phyloP scores from a whole-genome alignment of 2,329 filamentous ascomycete genomes.

The Tolypocladium album region DNA sequence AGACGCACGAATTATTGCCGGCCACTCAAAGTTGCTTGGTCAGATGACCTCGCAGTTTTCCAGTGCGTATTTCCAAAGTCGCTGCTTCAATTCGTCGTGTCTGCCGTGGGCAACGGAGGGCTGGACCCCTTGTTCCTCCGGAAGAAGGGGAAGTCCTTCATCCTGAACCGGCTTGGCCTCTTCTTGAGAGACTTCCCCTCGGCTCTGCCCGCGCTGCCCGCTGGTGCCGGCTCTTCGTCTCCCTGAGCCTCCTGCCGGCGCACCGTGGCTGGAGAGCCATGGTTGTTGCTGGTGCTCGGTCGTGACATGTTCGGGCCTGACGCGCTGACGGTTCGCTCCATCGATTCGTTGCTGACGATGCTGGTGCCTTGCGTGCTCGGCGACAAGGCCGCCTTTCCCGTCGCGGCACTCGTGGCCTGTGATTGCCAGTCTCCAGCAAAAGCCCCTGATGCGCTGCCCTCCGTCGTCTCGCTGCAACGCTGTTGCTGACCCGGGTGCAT shows the following conservation, averaged over 20 bases:
- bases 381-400: slow-evolving; percentile 52
- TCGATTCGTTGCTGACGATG: slow-evolving; percentile 49
- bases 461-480: slow-evolving; percentile 50
- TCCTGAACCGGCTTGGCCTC: slow-evolving; percentile 51
- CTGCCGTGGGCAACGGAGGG: slow-evolving; percentile 19
- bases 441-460: slow-evolving; percentile 44
- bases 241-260: slow-evolving; percentile 11
- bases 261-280: slow-evolving; percentile 15
- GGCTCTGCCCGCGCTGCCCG: slow-evolving; percentile 33
- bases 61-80: neutral
- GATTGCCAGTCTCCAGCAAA: slow-evolving; percentile 50
- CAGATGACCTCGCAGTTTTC: neutral
- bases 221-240: slow-evolving; percentile 22
- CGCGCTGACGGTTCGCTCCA: slow-evolving; percentile 36
- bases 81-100: slow-evolving; percentile 19
- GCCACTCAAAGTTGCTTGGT: neutral
- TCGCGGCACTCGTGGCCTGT: slow-evolving; percentile 52
- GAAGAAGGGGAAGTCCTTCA: slow-evolving; percentile 50
- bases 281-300: slow-evolving; percentile 16
- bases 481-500: slow-evolving; percentile 39
- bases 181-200: slow-evolving; percentile 45
- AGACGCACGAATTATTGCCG: slow-evolving; percentile 1
- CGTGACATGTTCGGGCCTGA: slow-evolving; percentile 28
- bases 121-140: slow-evolving; percentile 37
- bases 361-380: slow-evolving; percentile 57